A percentile compares a stretch with the other conserved stretches of the same genome.
Evolutionary conservation across 768 basidiomycete genomes (phyloP).

Genomic region (Auricularia cornea): DNA sequence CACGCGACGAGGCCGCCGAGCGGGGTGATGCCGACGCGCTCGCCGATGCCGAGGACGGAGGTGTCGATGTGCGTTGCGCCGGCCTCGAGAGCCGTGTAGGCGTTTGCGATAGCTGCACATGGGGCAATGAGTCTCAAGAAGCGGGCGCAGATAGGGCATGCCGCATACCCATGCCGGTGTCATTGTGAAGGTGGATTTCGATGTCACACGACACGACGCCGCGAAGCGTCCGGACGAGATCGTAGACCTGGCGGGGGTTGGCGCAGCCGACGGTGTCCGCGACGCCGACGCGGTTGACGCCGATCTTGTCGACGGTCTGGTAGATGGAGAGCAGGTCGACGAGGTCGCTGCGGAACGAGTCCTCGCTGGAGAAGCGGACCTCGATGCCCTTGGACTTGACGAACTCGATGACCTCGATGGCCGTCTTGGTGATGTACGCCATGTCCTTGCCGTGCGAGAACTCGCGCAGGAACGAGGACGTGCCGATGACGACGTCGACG

Average conservation of each 20-base stretch:
- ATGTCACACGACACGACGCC: slow-evolving; percentile 98
- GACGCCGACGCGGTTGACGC: slow-evolving; percentile 96
- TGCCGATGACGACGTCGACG: slow-evolving; percentile 98
- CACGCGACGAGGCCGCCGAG: slow-evolving; percentile 95
- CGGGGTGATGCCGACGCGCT: slow-evolving; percentile 97
- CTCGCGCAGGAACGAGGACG: slow-evolving; percentile 97
- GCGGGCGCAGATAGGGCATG: slow-evolving; percentile 6
- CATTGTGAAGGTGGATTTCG: slow-evolving; percentile 96
- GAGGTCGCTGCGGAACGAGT: slow-evolving; percentile 98
- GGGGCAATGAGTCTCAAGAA: not conserved
- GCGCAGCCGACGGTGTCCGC: slow-evolving; percentile 99
- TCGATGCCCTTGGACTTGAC: slow-evolving; percentile 99
- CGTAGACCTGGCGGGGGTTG: slow-evolving; percentile 97
- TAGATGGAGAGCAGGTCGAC: slow-evolving; percentile 98
- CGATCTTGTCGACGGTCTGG: slow-evolving; percentile 98
- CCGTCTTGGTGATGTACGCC: slow-evolving; percentile 98
- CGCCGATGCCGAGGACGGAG: slow-evolving; percentile 96
- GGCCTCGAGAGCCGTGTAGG: slow-evolving; percentile 95
- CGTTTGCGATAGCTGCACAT: slow-evolving; percentile 83
- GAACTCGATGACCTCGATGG: slow-evolving; percentile 96
- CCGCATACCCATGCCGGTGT: slow-evolving; percentile 89
- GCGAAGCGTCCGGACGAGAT: slow-evolving; percentile 89
- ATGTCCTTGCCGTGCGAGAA: slow-evolving; percentile 99
- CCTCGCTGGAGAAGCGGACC: slow-evolving; percentile 98
- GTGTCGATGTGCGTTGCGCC: slow-evolving; percentile 99